A percentile compares a stretch with the other conserved stretches of the same genome.
Conservation (phyloP, 345 rosid species). For the Cardamine chenopodiifolia region DNA sequence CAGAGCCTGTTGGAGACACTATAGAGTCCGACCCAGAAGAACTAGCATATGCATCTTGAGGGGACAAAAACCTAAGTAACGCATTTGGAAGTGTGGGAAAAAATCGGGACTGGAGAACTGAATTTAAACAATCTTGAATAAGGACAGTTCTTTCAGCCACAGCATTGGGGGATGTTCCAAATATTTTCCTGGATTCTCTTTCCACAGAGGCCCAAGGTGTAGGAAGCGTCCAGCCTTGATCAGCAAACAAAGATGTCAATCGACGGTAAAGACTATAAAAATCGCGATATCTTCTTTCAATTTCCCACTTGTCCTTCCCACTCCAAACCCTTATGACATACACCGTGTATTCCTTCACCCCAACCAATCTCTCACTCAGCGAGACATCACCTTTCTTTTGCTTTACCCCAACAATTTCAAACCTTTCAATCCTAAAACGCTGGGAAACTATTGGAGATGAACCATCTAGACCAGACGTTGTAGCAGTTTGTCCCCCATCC, state of each 20-base stretch:
- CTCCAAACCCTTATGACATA: conserved; percentile 79
- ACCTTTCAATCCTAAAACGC: conserved; percentile 62
- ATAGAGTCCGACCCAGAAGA: conserved; percentile 49
- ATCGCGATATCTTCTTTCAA: conserved; percentile 94
- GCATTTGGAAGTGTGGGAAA: conserved; percentile 67
- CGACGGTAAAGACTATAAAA: conserved; percentile 81
- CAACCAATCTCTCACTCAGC: conserved; percentile 90
- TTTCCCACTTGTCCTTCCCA: conserved; percentile 82
- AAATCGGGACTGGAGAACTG: conserved; percentile 62
- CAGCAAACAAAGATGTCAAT: conserved; percentile 69
- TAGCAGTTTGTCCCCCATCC: conserved; percentile 81
- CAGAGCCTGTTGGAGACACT: conserved; percentile 45
- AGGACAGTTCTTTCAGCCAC: conserved; percentile 83
- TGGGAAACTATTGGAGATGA: conserved; percentile 45
- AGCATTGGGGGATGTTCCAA: conserved; percentile 83
- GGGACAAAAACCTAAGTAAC: conserved; percentile 72
- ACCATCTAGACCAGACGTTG: conserved; percentile 62
- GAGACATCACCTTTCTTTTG: conserved; percentile 94
- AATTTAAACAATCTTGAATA: conserved; percentile 80
- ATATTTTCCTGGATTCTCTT: conserved; percentile 78
- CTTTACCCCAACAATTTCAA: conserved; percentile 89
- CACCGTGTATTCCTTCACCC: conserved; percentile 89
- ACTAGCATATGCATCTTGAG: conserved; percentile 61
- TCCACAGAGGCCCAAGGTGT: conserved; percentile 81
- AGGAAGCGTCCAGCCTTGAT: conserved; percentile 87